Evolutionary conservation across 2,329 filamentous ascomycete species (phyloP), one percentile per base, ranked within the genome.

Genomic region (Colletotrichum zoysiae): DNA sequence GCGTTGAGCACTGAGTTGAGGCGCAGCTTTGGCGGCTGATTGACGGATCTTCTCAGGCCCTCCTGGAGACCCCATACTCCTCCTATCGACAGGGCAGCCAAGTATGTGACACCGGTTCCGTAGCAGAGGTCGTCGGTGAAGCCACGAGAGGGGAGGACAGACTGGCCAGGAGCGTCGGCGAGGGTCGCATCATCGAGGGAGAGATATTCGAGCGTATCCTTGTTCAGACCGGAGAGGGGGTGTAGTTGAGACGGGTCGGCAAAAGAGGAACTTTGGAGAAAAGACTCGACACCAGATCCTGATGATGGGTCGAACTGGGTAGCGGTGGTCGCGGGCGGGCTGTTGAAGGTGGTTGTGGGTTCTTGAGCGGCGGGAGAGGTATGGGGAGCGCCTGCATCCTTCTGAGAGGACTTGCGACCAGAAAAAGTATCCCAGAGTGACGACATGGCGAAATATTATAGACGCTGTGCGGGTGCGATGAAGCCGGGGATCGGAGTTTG

Each of bases 111-210:
- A 77, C 96, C 96, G 30, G 96, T 97, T 79, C 97, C 96, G 82
- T 99, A 99, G 85, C 96, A 98, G 72, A 99, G 90, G 82, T 99
- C 96, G 81, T 99, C 96, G 73, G 95, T 97, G 91, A 97, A 99
- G 81, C 96, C 96, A 81, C 96, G 92, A 68, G 95, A 98, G 55
- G 97, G 96, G 66, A 99, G 89, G 66, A 95, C 92, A 55, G 95
- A 97, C 81, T 93, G 93, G 71, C 91, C 95, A 60, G 95, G 95
- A 26, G 97, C 88, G 78, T 97, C 91, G 74, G 94, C 95, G 70
- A 98, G 90, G 38, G 92, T 90, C 61, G 94, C 93, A 81, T 99
- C 97, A 84, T 99, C 96, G 79, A 99, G 91, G 35, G 92, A 92
- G 75, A 99, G 89, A 83, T 99, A 99, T 82, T 99, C 96, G 78